Percentiles rank a stretch among this genome's conserved stretches.
Evolutionary conservation across 768 basidiomycete genomes (phyloP).

Genomic region (Lentinula edodes): DNA sequence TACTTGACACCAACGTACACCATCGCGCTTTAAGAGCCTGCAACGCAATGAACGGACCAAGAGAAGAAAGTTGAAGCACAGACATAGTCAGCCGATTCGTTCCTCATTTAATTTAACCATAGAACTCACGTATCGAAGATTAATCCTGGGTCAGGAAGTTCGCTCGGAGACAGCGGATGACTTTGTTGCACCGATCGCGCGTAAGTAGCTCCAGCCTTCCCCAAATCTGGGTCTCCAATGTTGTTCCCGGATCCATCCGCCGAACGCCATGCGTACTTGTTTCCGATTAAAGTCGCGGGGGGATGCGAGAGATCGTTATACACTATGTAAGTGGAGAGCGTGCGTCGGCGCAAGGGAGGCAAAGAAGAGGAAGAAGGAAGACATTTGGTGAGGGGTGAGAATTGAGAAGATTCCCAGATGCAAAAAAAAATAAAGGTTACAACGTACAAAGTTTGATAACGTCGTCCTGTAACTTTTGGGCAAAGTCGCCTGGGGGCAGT

Average conservation of each 20-base stretch:
- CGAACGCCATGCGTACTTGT: conserved; percentile 57
- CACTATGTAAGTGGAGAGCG: conserved; percentile 32
- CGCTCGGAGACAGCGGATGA: conserved; percentile 58
- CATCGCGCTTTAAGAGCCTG: conserved; percentile 59
- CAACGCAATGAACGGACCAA: not conserved
- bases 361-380: not conserved
- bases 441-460: conserved; percentile 52
- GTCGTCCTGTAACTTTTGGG: conserved; percentile 34
- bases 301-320: conserved; percentile 84
- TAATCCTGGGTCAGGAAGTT: conserved; percentile 74
- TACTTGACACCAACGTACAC: conserved; percentile 14
- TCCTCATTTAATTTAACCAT: not conserved
- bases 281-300: conserved; percentile 61
- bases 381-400: not conserved
- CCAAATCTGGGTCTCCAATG: conserved; percentile 59
- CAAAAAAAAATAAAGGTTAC: not conserved
- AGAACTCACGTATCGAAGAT: conserved; percentile 65
- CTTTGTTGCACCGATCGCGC: conserved; percentile 76
- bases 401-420: not conserved
- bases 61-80: not conserved
- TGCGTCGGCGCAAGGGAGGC: not conserved
- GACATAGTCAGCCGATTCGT: not conserved
- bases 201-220: conserved; percentile 75
- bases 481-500: conserved; percentile 41
- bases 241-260: conserved; percentile 83